These are phyloP conservation scores for Aspergillus melleus DNA, from an alignment of 2,329 filamentous ascomycete genomes.

Conservation along the genomic window DNA sequence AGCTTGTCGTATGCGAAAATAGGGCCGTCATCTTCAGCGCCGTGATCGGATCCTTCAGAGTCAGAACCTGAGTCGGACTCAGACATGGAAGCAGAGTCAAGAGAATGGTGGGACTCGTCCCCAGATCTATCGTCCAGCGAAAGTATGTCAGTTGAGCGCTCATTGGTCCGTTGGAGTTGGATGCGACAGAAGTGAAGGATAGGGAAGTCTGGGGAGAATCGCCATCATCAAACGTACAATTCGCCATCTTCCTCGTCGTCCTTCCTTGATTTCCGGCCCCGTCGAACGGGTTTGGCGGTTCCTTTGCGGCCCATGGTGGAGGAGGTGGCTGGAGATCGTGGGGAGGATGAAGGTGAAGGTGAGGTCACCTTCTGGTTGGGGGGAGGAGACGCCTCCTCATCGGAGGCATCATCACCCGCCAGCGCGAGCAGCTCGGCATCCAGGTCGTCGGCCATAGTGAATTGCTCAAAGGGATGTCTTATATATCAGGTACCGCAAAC, in stretches of 20 bases:
- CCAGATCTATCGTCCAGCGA: constrained; percentile 59
- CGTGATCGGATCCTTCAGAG: constrained; percentile 56
- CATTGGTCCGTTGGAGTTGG: not conserved
- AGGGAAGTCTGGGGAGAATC: not conserved
- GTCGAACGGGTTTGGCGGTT: constrained; percentile 38
- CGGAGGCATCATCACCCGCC: constrained; percentile 66
- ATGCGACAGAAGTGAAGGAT: constrained; percentile 2
- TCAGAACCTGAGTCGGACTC: constrained; percentile 84
- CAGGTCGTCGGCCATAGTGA: constrained; percentile 73
- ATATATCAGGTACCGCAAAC: constrained; percentile 8
- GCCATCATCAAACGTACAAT: constrained; percentile 62
- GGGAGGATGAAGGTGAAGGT: constrained; percentile 54
- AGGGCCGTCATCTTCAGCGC: constrained; percentile 49
- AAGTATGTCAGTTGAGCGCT: constrained; percentile 12
- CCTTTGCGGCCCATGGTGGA: constrained; percentile 51
- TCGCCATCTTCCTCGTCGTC: constrained; percentile 78
- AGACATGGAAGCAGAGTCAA: constrained; percentile 84
- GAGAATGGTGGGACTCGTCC: constrained; percentile 67
- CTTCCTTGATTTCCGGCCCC: constrained; percentile 51
- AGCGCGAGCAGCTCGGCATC: constrained; percentile 93
- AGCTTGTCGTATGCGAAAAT: constrained; percentile 84
- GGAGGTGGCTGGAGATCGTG: constrained; percentile 45
- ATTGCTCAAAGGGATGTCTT: constrained; percentile 13
- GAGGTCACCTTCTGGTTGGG: constrained; percentile 58
- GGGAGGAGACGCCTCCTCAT: constrained; percentile 54